phyloP scores from a whole-genome alignment of 208 protist species.

The Acanthamoeba quina region DNA sequence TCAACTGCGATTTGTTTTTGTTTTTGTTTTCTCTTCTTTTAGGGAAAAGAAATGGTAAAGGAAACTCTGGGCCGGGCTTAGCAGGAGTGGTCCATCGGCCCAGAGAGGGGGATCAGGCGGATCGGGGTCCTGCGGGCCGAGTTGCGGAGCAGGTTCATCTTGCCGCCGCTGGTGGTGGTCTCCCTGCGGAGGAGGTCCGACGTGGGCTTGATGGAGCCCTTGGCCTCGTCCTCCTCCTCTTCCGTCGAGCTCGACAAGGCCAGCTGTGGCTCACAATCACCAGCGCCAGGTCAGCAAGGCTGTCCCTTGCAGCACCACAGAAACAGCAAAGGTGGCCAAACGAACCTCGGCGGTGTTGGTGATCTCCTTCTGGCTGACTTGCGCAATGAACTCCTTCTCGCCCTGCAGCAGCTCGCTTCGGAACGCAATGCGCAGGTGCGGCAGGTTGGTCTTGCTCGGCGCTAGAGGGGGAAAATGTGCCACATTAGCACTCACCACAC shows the following conservation, averaged over 20 bases:
- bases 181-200: slow-evolving; percentile 15
- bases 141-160: neutral
- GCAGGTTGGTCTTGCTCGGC: slow-evolving; percentile 71
- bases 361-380: slow-evolving; percentile 3
- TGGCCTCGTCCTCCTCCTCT: slow-evolving; percentile 12
- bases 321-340: neutral
- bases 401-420: neutral
- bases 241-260: neutral
- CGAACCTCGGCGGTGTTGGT: neutral
- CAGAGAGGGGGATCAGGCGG: neutral
- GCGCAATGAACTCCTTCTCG: slow-evolving; percentile 17
- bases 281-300: neutral
- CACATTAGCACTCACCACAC: neutral
- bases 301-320: neutral
- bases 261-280: neutral
- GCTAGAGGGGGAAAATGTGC: neutral
- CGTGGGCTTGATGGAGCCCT: neutral
- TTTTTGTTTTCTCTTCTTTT: neutral
- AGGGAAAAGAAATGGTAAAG: too few relatives aligned
- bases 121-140: neutral
- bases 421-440: slow-evolving; percentile 63
- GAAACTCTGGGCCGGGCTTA: neutral
- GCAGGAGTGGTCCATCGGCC: slow-evolving; percentile 1
- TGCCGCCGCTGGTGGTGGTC: neutral
- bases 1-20: neutral